Evolutionary conservation across 345 rosid species (phyloP).

Genomic region (Lepidium aucheri): DNA sequence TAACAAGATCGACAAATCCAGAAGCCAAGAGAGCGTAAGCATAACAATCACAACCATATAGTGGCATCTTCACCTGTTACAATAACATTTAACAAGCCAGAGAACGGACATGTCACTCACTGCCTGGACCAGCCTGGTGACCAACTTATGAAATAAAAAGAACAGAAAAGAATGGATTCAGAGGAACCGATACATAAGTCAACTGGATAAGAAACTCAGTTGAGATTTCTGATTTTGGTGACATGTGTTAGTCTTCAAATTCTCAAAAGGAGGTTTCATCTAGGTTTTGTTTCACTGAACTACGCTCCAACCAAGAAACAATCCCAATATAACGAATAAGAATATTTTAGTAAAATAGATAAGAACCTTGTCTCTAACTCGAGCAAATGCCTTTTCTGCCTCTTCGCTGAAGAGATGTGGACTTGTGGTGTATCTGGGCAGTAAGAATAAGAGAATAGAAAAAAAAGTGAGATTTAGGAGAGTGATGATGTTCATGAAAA

Average conservation of each 20-base stretch:
- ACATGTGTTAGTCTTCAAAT: background rate
- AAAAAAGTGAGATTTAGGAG: background rate
- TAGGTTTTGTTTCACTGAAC: background rate
- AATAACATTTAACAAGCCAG: slow-evolving; percentile 5
- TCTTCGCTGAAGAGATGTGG: slow-evolving; percentile 86
- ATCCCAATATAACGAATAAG: background rate
- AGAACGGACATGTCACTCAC: background rate
- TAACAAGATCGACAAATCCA: slow-evolving; percentile 89
- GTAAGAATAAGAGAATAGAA: background rate
- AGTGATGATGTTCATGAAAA: background rate
- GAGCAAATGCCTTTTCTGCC: slow-evolving; percentile 71
- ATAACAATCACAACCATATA: slow-evolving; percentile 97
- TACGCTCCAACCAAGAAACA: background rate
- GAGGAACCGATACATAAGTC: background rate
- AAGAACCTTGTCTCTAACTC: slow-evolving; percentile 75
- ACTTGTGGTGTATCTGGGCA: slow-evolving; percentile 82
- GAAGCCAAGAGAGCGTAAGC: slow-evolving; percentile 96
- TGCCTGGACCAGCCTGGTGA: too few relatives aligned
- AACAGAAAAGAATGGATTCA: background rate
- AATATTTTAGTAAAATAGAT: background rate
- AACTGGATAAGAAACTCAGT: background rate
- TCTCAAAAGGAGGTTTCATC: background rate
- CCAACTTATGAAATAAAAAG: background rate
- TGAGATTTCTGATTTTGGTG: background rate
- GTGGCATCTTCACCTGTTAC: slow-evolving; percentile 74